Evolutionary conservation across 169 alveolate species (phyloP).

Genomic region (Plasmodium ovale): DNA sequence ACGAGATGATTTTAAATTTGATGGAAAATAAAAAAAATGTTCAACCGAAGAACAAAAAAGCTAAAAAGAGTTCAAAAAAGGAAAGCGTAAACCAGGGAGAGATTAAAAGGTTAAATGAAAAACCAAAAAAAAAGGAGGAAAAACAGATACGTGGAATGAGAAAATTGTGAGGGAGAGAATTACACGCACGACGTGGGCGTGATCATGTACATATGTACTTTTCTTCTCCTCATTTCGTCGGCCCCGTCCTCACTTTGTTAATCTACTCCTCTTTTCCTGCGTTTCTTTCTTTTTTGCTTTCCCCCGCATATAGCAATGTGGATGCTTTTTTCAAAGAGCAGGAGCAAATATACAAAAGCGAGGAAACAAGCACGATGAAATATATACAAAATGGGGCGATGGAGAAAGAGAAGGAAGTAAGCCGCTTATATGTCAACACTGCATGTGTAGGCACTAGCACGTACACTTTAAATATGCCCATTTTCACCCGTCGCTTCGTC

Average conservation of each 20-base stretch:
- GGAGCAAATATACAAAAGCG: conserved; percentile 45
- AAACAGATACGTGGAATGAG: not conserved
- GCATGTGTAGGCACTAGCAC: too few species aligned
- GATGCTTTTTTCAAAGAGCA: conserved; percentile 32
- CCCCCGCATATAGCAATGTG: conserved; percentile 3
- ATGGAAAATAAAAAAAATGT: conserved; percentile 32
- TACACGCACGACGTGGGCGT: not conserved
- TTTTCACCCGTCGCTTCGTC: not conserved
- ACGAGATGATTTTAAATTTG: conserved; percentile 28
- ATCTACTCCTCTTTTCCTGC: conserved; percentile 1
- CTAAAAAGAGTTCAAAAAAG: conserved; percentile 13
- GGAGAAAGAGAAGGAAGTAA: conserved; percentile 63
- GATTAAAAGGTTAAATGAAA: conserved; percentile 37
- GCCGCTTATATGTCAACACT: too few species aligned
- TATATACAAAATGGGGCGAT: conserved; percentile 11
- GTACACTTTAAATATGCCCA: not conserved
- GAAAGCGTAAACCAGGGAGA: conserved; percentile 4
- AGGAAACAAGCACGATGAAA: conserved; percentile 19
- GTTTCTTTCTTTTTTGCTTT: conserved; percentile 3
- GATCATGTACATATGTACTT: not conserved
- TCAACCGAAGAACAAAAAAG: not conserved
- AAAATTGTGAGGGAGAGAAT: not conserved
- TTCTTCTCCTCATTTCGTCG: too few species aligned
- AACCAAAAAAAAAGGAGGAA: not conserved
- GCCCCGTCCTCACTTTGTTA: too few species aligned